Base-by-base conservation (phyloP, 345 rosid species). In the Arabidopsis suecica region DNA sequence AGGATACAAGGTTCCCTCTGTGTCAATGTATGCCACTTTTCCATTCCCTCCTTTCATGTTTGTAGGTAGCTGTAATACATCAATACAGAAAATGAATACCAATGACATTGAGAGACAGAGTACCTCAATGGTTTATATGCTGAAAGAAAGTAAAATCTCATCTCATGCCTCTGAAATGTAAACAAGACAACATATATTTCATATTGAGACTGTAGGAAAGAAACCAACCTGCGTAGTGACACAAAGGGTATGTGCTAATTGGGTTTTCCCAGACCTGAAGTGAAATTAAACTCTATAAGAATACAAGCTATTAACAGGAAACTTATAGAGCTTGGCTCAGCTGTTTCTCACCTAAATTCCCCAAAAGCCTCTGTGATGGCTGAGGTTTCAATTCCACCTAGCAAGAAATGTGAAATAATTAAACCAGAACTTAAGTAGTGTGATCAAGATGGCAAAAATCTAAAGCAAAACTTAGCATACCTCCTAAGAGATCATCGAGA, bases 311-410 rank as follows among this genome's bases (percentile, higher is more conserved):
- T 47, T 7, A 6, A 34, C 50, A 50, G 49, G 61, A 67, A 67
- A 56, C 20, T 55, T 58, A 10, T 23, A 41, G 59, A 59, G 55
- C 63, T 42, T 44, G 20, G 61, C 28, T 42, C 37, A 54, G 57
- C n/a, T 54, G 63, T 20, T 79, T 78, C 85, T 80, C 78, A 90
- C 97, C 97, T 79, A 44, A 89, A 92, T 64, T 92, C 96, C 40
- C 99, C 97, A 88, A 92, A 95, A 72, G 97, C 96, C 88, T 95
- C 97, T 5, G 96, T 95, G 32, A 92, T 90, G 45, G 86, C 84
- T 18, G 40, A 49, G 72, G 97, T 92, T 82, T 95, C 97, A 30
- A 90, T 78, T 9, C 99, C 97, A 69, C 99, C 99, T 95, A 62
- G 75, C 70, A 82, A 81, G 34, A 33, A 62, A 59, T 51, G 63